Evolutionary conservation across 768 basidiomycete species (phyloP).

Genomic region (Hemileccinum impolitum): DNA sequence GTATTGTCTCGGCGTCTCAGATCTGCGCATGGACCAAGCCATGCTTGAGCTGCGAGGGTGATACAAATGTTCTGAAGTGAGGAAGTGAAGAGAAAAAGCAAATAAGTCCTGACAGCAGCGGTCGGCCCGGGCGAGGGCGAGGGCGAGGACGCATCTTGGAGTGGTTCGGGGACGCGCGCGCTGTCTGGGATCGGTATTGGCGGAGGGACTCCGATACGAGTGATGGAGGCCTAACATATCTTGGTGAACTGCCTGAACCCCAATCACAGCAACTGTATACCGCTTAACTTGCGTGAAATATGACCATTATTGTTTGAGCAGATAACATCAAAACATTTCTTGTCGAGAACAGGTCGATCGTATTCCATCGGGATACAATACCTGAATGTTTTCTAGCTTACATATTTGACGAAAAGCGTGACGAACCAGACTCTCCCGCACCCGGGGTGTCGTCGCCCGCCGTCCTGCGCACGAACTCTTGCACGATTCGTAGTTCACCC

Average conservation of each 20-base stretch:
- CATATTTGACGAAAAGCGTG: too few relatives aligned
- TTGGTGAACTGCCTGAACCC: background rate
- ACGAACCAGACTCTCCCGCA: background rate
- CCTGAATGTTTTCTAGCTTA: background rate
- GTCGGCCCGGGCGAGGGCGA: background rate
- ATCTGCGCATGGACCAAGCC: too few relatives aligned
- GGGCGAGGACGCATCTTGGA: conserved; percentile 16
- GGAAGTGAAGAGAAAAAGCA: too few relatives aligned
- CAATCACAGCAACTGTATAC: background rate
- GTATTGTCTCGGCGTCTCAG: too few relatives aligned
- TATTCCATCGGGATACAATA: background rate
- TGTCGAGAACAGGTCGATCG: background rate
- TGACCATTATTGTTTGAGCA: background rate
- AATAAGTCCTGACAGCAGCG: too few relatives aligned
- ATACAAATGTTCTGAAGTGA: too few relatives aligned
- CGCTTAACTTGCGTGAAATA: too few relatives aligned
- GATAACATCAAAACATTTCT: background rate
- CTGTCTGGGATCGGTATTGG: conserved; percentile 18
- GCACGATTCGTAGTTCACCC: background rate
- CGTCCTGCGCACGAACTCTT: background rate
- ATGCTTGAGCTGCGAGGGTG: too few relatives aligned
- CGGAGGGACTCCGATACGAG: conserved; percentile 49
- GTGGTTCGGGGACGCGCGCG: conserved; percentile 13
- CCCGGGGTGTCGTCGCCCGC: background rate
- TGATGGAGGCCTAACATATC: conserved; percentile 55